Evolutionary conservation across 108 stramenopile species (phyloP).

Genomic region (Pseudonitzschia multistriata): DNA sequence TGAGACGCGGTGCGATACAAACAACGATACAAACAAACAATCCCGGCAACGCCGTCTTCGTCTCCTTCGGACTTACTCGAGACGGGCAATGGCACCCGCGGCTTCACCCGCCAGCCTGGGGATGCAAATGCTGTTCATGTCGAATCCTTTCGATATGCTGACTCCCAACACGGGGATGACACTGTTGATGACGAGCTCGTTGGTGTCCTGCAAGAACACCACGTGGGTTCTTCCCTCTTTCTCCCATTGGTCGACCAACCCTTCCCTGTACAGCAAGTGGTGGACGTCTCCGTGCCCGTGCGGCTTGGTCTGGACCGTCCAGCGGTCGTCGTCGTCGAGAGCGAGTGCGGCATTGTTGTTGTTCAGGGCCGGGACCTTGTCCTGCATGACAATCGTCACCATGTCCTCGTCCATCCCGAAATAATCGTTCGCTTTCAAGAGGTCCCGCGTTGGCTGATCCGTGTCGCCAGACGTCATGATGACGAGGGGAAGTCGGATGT

Average conservation of each 20-base stretch:
- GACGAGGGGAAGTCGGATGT: slow-evolving; percentile 85
- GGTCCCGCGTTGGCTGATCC: slow-evolving; percentile 84
- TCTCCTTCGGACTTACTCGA: slow-evolving; percentile 69
- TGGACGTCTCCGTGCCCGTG: slow-evolving; percentile 99
- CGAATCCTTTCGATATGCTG: slow-evolving; percentile 76
- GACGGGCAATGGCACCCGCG: slow-evolving; percentile 94
- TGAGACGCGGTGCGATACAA: neutral
- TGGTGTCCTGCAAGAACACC: slow-evolving; percentile 99
- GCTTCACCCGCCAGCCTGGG: slow-evolving; percentile 97
- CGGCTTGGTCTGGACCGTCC: slow-evolving; percentile 94
- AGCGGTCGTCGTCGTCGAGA: slow-evolving; percentile 74
- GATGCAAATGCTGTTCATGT: slow-evolving; percentile 97
- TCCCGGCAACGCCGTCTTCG: neutral
- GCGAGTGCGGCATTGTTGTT: slow-evolving; percentile 88
- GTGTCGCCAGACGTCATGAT: slow-evolving; percentile 99
- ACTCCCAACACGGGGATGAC: slow-evolving; percentile 94
- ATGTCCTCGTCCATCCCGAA: slow-evolving; percentile 89
- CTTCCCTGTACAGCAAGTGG: slow-evolving; percentile 83
- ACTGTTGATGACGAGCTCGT: slow-evolving; percentile 94
- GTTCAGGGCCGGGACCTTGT: slow-evolving; percentile 93
- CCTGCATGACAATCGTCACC: slow-evolving; percentile 83
- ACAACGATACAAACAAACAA: too few species aligned
- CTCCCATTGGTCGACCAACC: slow-evolving; percentile 84
- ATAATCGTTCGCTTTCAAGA: slow-evolving; percentile 86
- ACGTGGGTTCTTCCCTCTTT: slow-evolving; percentile 82